phyloP scores from a whole-genome alignment of 2,329 filamentous ascomycete species.

The Ophiocordyceps camponoti-saundersi region DNA sequence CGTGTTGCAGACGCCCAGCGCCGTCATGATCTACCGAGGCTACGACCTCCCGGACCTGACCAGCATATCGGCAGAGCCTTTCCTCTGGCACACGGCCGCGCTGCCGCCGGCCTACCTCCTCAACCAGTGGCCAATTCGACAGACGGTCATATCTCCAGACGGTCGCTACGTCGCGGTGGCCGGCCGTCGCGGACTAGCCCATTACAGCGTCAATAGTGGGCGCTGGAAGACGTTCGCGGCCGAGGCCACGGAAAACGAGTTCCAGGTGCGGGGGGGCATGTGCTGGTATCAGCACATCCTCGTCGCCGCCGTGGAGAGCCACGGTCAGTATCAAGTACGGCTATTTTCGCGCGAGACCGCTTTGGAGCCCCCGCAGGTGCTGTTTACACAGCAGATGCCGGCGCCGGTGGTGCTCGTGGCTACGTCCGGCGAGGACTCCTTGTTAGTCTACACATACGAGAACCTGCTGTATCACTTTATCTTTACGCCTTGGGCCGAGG shows the following conservation, averaged over 20 bases:
- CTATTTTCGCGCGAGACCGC: slow-evolving; percentile 77
- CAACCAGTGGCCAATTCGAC: slow-evolving; percentile 85
- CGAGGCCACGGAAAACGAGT: slow-evolving; percentile 67
- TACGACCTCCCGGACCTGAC: slow-evolving; percentile 84
- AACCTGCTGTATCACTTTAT: slow-evolving; percentile 93
- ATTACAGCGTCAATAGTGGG: slow-evolving; percentile 88
- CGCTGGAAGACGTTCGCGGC: slow-evolving; percentile 92
- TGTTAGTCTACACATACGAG: slow-evolving; percentile 93
- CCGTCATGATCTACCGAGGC: slow-evolving; percentile 82
- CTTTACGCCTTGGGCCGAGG: slow-evolving; percentile 53
- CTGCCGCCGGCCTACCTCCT: slow-evolving; percentile 73
- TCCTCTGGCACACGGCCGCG: slow-evolving; percentile 86
- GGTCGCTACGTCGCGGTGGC: slow-evolving; percentile 92
- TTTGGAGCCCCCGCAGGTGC: slow-evolving; percentile 53
- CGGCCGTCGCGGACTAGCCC: slow-evolving; percentile 77
- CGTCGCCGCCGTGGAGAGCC: slow-evolving; percentile 80
- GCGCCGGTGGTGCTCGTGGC: slow-evolving; percentile 82
- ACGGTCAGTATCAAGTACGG: slow-evolving; percentile 69
- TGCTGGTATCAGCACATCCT: slow-evolving; percentile 97
- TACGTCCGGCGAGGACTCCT: slow-evolving; percentile 78
- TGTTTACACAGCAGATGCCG: slow-evolving; percentile 63
- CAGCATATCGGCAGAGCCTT: slow-evolving; percentile 79
- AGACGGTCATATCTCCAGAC: slow-evolving; percentile 75
- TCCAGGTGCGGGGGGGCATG: slow-evolving; percentile 88
- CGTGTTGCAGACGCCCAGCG: slow-evolving; percentile 72